Conservation (phyloP, 345 rosid species). For the Theobroma cacao region DNA sequence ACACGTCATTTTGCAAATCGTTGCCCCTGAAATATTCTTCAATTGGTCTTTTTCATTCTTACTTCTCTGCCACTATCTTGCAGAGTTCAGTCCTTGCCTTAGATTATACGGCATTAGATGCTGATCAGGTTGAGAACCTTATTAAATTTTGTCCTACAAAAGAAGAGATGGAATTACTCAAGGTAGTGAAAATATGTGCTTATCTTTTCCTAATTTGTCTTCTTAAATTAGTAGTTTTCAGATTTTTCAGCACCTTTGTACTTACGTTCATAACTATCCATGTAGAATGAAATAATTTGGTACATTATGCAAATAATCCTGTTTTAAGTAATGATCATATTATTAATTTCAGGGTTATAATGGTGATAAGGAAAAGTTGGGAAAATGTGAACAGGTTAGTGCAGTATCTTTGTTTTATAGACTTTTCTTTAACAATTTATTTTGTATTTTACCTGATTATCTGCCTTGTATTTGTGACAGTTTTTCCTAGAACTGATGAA, state of each 20-base stretch:
- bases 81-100: constrained; percentile 75
- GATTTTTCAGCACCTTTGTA: not conserved
- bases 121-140: constrained; percentile 81
- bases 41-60: constrained; percentile 16
- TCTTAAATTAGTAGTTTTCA: not conserved
- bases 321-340: not conserved
- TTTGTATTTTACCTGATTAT: not conserved
- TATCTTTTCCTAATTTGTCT: not conserved
- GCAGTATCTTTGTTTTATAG: not conserved
- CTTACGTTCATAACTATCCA: not conserved
- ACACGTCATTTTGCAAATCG: not conserved
- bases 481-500: constrained; percentile 79
- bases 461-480: constrained; percentile 36
- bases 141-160: constrained; percentile 85
- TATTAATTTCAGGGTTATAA: constrained; percentile 45
- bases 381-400: constrained; percentile 80
- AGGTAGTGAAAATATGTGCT: constrained; percentile 36
- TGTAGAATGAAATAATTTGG: not conserved
- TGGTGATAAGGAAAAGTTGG: constrained; percentile 65
- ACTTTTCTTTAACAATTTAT: not conserved
- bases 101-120: constrained; percentile 72
- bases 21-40: constrained; percentile 1
- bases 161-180: constrained; percentile 74
- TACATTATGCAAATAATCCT: not conserved
- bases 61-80: constrained; percentile 22